phyloP scores from a whole-genome alignment of 306 rosid genomes.

The Erythrophleum fordii region DNA sequence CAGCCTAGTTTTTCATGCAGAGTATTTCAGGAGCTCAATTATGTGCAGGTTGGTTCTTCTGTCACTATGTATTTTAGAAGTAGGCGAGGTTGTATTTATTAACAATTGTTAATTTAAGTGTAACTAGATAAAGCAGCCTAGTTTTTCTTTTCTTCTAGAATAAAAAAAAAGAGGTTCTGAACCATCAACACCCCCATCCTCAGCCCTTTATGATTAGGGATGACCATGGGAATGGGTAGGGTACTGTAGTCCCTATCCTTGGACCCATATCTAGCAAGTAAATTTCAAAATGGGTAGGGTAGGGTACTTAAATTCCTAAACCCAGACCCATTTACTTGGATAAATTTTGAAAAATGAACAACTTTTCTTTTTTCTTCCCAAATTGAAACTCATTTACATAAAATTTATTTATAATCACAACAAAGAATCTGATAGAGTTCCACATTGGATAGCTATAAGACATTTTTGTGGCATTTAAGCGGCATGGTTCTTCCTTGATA shows the following conservation, averaged over 20 bases:
- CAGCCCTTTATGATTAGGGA: background rate
- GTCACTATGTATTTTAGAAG: background rate
- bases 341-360: too few species aligned
- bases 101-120: background rate
- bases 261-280: background rate
- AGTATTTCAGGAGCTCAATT: constrained; percentile 97
- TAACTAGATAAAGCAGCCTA: background rate
- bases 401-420: too few species aligned
- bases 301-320: too few species aligned
- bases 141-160: constrained; percentile 47
- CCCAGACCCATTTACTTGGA: too few species aligned
- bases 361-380: too few species aligned
- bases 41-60: constrained; percentile 81
- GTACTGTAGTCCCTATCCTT: background rate
- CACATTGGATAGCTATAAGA: too few species aligned
- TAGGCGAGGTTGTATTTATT: constrained; percentile 14
- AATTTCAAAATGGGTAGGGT: too few species aligned
- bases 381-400: too few species aligned
- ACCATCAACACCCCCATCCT: background rate
- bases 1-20: constrained; percentile 62
- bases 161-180: background rate
- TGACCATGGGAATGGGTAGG: too few species aligned
- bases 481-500: too few species aligned
- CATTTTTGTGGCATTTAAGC: too few species aligned
- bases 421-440: too few species aligned